A percentile compares a stretch with the other conserved stretches of the same genome.
Evolutionary conservation across 306 rosid species (phyloP).

Genomic region (Ammopiptanthus mongolicus): DNA sequence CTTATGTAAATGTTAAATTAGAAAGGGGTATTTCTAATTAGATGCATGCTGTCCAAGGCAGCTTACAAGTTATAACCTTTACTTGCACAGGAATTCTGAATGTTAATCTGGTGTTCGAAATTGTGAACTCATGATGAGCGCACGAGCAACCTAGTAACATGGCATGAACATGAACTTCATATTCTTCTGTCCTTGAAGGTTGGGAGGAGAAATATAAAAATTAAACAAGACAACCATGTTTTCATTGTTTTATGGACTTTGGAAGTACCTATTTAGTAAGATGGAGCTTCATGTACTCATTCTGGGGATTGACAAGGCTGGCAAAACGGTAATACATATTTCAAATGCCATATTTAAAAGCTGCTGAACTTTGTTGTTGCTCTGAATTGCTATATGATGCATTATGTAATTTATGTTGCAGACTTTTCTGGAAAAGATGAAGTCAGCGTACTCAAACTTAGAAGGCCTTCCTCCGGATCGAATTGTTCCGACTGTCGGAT

Average conservation of each 20-base stretch:
- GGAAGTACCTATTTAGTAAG: conserved; percentile 86
- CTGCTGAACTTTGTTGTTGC: conserved; percentile 4
- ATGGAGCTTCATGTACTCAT: conserved; percentile 95
- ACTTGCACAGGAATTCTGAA: conserved; percentile 22
- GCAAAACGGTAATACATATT: conserved; percentile 78
- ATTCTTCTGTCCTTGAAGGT: conserved; percentile 39
- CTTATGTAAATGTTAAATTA: not conserved
- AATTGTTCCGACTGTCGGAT: conserved; percentile 97
- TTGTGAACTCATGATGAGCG: conserved; percentile 12
- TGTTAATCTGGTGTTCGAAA: conserved; percentile 19
- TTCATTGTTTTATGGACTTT: conserved; percentile 89
- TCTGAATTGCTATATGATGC: conserved; percentile 1
- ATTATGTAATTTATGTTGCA: conserved; percentile 36
- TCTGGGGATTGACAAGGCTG: conserved; percentile 97
- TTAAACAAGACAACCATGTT: conserved; percentile 54
- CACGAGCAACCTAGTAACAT: conserved; percentile 24
- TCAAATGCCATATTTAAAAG: not conserved
- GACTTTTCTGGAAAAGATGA: conserved; percentile 97
- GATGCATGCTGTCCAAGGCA: not conserved
- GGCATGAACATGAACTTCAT: conserved; percentile 41
- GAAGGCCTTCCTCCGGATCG: conserved; percentile 97
- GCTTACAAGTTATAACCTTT: conserved; percentile 5
- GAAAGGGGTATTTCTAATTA: not conserved
- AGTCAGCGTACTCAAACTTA: conserved; percentile 65
- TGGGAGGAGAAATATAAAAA: conserved; percentile 5